Base-by-base conservation (phyloP, 2,329 filamentous ascomycete species). In the Cladosporium austrohemisphaericum region DNA sequence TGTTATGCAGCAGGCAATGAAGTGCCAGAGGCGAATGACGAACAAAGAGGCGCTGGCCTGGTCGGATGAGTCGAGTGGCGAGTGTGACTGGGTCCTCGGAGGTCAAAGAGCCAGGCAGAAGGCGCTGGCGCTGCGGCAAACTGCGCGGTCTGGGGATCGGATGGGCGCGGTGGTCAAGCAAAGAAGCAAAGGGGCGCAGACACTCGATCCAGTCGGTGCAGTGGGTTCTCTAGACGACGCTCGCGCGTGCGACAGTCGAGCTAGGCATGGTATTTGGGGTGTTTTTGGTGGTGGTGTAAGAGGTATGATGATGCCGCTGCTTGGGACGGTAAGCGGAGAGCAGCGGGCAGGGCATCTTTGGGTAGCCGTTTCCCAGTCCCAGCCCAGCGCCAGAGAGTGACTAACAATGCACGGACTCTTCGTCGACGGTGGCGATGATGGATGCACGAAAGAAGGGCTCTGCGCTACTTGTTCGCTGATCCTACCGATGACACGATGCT, bases 81-180 rank as follows among this genome's bases (percentile, higher is more conserved):
- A 47, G 43, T 32, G 32, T 33, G 32, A 33, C 32, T 33, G 43
- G 43, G 40, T 23, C 43, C 22, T 28, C 29, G 32, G 32, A 19
- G 43, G 43, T 46, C 43, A 46, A 46, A 46, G 43, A 46, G 44
- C 44, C 33, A 47, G 44, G 33, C 44, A 47, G 33, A 47, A 31
- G 44, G 33, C 43, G 25, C n/a, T 16, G 11, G 31, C 41, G 32
- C 43, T 26, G 43, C 43, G 33, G 44, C 44, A 20, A 37, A 38
- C 31, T 23, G 40, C 40, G 26, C 29, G 28, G 23, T 18, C 26
- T 43, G 26, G 40, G n/a, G n/a, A n/a, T n/a, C 40, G 40, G 40
- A 43, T 25, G 13, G 40, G 40, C 40, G 28, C 26, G 40, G 31
- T 46, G 22, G 43, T 25, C 43, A 29, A 28, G 43, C 44, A 38